phyloP scores from a whole-genome alignment of 345 rosid genomes.

The Toxicodendron radicans region DNA sequence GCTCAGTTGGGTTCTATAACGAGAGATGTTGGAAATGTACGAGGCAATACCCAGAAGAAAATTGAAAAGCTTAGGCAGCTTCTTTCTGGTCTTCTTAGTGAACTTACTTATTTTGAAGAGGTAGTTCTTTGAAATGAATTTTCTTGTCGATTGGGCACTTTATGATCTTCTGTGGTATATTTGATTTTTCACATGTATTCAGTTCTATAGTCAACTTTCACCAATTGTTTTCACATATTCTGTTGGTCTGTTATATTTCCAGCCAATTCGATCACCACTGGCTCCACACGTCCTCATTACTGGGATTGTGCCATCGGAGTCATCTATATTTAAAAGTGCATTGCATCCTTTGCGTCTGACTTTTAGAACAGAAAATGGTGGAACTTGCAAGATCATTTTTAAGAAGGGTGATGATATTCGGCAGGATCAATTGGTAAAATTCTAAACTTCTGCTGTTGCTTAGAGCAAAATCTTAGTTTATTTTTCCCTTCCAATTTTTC shows the following conservation, averaged over 20 bases:
- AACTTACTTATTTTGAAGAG: constrained; percentile 97
- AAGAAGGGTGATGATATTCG: constrained; percentile 99
- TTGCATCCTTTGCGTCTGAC: constrained; percentile 87
- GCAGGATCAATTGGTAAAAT: constrained; percentile 92
- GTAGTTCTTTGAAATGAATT: constrained; percentile 37
- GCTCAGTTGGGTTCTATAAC: constrained; percentile 90
- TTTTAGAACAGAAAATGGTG: constrained; percentile 77
- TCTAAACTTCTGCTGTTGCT: constrained; percentile 14
- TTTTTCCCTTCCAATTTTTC: not conserved
- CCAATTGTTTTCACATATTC: constrained; percentile 9
- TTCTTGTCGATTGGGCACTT: constrained; percentile 19
- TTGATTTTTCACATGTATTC: constrained; percentile 4
- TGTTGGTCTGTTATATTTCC: constrained; percentile 31
- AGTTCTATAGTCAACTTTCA: constrained; percentile 11
- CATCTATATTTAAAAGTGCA: constrained; percentile 92
- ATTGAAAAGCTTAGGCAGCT: constrained; percentile 98
- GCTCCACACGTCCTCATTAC: constrained; percentile 76
- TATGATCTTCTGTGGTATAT: constrained; percentile 17
- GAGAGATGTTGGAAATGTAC: constrained; percentile 90
- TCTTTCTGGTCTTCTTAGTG: constrained; percentile 92
- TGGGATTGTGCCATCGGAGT: constrained; percentile 91
- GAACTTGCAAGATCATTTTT: constrained; percentile 77
- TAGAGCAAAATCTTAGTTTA: constrained; percentile 4
- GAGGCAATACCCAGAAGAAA: constrained; percentile 97
- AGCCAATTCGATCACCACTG: constrained; percentile 93